Conservation (phyloP, 1,284 basidiomycete genomes). For the Cutaneotrichosporon sp. region DNA sequence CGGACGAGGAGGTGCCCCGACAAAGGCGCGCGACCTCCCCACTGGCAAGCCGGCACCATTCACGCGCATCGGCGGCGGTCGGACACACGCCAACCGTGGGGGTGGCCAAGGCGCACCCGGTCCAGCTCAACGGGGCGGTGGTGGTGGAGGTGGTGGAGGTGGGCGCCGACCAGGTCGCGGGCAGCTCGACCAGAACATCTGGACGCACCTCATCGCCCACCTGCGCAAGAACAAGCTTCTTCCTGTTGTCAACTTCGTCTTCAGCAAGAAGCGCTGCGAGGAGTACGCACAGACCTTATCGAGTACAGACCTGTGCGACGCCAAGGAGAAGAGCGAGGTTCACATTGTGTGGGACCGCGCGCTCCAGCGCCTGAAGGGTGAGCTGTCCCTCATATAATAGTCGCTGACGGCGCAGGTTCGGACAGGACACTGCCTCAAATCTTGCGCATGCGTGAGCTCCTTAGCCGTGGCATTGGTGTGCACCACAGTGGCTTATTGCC, state of each 20-base stretch:
- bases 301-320: slow-evolving; percentile 82
- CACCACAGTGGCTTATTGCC: slow-evolving; percentile 97
- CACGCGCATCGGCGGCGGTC: slow-evolving; percentile 42
- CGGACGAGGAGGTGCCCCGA: slow-evolving; percentile 67
- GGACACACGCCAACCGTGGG: slow-evolving; percentile 46
- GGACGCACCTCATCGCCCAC: slow-evolving; percentile 85
- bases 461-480: slow-evolving; percentile 90
- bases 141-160: slow-evolving; percentile 55
- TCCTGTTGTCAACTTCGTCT: slow-evolving; percentile 94
- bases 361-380: slow-evolving; percentile 84
- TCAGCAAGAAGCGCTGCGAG: slow-evolving; percentile 95
- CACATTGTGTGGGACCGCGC: slow-evolving; percentile 93
- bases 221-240: slow-evolving; percentile 82
- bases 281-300: slow-evolving; percentile 89
- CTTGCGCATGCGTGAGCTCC: slow-evolving; percentile 81
- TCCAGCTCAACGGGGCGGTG: slow-evolving; percentile 41
- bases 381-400: slow-evolving; percentile 15
- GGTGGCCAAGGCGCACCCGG: slow-evolving; percentile 45
- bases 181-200: slow-evolving; percentile 84
- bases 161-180: slow-evolving; percentile 57
- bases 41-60: slow-evolving; percentile 47
- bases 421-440: slow-evolving; percentile 97
- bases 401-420: slow-evolving; percentile 60
- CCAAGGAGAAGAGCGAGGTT: slow-evolving; percentile 90
- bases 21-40: slow-evolving; percentile 44